Evolutionary conservation across 257 asterid genomes (phyloP).

Genomic region (Knoxia roxburghii): DNA sequence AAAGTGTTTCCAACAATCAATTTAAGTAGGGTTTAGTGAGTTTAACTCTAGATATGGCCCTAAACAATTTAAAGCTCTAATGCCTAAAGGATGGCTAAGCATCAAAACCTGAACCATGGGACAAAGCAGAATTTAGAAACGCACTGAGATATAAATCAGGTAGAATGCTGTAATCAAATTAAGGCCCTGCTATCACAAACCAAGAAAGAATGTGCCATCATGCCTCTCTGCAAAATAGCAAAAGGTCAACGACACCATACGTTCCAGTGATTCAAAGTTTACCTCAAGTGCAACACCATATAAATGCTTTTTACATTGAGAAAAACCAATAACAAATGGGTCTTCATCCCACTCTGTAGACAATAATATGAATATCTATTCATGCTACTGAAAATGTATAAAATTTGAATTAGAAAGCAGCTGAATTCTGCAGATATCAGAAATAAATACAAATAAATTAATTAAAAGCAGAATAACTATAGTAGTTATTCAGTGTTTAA

Average conservation of each 20-base stretch:
- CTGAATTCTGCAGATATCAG: background rate
- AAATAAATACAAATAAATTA: background rate
- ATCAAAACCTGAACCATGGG: background rate
- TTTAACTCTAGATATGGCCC: background rate
- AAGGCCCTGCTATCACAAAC: background rate
- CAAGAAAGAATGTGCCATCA: background rate
- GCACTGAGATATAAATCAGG: background rate
- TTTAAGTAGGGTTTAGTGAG: background rate
- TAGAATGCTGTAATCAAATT: background rate
- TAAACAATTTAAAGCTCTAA: background rate
- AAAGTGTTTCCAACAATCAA: background rate
- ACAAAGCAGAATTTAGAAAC: conserved; percentile 19
- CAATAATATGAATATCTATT: background rate
- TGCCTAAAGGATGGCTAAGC: background rate
- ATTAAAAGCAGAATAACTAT: background rate
- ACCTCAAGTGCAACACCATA: background rate
- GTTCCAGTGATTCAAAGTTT: no score
- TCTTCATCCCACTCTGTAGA: no score
- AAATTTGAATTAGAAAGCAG: conserved; percentile 3
- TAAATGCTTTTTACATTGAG: background rate
- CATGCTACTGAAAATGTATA: conserved; percentile 18
- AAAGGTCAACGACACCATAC: background rate
- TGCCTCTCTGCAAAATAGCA: background rate
- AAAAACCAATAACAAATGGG: background rate
- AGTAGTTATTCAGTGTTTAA: background rate